Evolutionary conservation across 2,329 filamentous ascomycete species (phyloP), one percentile per base, ranked within the genome.

Genomic region (Penicillium sp.): DNA sequence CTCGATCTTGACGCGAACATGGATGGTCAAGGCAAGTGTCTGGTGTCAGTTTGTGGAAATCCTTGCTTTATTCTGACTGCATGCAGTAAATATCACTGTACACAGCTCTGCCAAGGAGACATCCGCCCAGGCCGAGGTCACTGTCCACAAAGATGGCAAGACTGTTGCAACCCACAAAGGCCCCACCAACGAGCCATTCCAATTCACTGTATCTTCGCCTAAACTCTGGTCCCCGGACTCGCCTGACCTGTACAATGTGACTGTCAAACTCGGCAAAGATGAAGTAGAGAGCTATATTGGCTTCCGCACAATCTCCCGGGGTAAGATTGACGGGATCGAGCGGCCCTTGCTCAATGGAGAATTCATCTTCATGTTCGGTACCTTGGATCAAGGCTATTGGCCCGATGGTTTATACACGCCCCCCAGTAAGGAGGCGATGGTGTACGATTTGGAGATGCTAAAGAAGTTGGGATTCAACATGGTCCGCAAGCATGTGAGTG

Each of bases 361-460:
- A 53, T 88, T 88, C 39, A 75, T 84, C 13, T 90, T 90, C 69
- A 78, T 83, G 41, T 87, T 89, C 50, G 87, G 86, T 3, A 87
- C 87, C 0, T 77, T 90, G 0, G 87, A 90, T 56, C 87, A 90
- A 64, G 87, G 87, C 0, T 89, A 79, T 69, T 90, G 87, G 87
- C 87, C 87, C 0, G 87, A 90, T 65, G 87, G 87, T 0, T 75
- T 90, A 4, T 83, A 90, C 66, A 81, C 81, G 0, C 81, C 88
- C 0, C 88, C 87, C 0, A 89, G 79, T 9, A 75, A 79, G 3
- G 86, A 90, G 60, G 87, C 87, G 0, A 87, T 90, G 85, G 75
- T 84, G 0, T 89, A 81, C 53, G 88, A 90, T 63, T 66, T 91
- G 13, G 67, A 87, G 57, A 72, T 84, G 5, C 71, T 90, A 55